phyloP scores from a whole-genome alignment of 2,329 filamentous ascomycete genomes.

The Pleurostoma richardsiae region DNA sequence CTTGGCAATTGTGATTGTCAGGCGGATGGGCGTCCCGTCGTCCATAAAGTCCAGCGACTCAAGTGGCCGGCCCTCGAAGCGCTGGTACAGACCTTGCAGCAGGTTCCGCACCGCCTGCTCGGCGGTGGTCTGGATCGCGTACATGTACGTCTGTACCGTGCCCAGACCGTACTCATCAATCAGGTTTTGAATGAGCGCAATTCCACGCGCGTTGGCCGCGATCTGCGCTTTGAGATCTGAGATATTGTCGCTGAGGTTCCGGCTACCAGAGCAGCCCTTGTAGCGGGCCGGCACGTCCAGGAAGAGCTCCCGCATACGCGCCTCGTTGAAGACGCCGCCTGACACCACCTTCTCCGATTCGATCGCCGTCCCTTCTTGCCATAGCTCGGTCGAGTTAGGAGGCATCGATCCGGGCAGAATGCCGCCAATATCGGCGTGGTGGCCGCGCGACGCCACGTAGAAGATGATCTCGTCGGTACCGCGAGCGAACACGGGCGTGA shows the following conservation, averaged over 20 bases:
- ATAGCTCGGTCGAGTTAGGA: conserved; percentile 30
- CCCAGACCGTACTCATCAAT: conserved; percentile 25
- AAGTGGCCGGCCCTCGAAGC: conserved; percentile 31
- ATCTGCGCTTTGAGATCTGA: conserved; percentile 36
- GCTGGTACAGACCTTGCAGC: conserved; percentile 33
- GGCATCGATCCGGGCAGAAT: conserved; percentile 27
- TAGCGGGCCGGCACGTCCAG: conserved; percentile 20
- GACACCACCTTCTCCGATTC: conserved; percentile 29
- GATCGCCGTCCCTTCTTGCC: conserved; percentile 36
- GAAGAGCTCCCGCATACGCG: conserved; percentile 14
- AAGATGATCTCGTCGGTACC: conserved; percentile 21
- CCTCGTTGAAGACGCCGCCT: conserved; percentile 24
- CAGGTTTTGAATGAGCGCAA: conserved; percentile 21
- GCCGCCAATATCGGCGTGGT: conserved; percentile 27
- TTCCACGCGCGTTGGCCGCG: conserved; percentile 34
- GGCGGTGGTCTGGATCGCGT: conserved; percentile 33
- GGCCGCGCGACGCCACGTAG: conserved; percentile 29
- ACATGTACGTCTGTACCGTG: conserved; percentile 30
- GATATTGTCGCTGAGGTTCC: conserved; percentile 32
- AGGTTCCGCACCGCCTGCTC: conserved; percentile 26
- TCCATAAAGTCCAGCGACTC: conserved; percentile 25
- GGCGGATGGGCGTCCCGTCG: conserved; percentile 24
- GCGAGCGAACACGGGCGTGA: conserved; percentile 27
- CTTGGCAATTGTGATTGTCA: conserved; percentile 19
- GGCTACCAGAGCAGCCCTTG: conserved; percentile 26